These are phyloP conservation scores for Trametes coccinea DNA, from an alignment of 768 basidiomycete genomes.

Conservation along the genomic window DNA sequence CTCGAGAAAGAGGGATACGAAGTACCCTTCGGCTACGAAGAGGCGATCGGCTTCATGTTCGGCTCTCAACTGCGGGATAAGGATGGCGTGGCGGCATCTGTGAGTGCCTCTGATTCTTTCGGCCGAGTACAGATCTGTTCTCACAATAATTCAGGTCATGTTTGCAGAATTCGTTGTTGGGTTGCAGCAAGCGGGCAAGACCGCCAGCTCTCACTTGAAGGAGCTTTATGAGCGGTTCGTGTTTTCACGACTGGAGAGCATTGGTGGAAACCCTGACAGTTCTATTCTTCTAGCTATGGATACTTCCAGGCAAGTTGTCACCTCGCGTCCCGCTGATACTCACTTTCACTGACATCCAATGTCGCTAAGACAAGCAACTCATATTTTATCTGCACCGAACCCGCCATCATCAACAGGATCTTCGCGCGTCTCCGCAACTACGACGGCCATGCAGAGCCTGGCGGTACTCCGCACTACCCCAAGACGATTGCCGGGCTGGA, in stretches of 20 bases:
- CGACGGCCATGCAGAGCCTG: slow-evolving; percentile 35
- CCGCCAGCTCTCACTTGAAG: slow-evolving; percentile 57
- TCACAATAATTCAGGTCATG: slow-evolving; percentile 43
- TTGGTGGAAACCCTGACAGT: background rate
- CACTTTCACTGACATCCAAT: background rate
- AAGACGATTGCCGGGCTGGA: slow-evolving; percentile 56
- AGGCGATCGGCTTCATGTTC: slow-evolving; percentile 92
- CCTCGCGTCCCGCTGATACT: background rate
- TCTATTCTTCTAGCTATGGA: slow-evolving; percentile 56
- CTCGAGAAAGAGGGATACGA: slow-evolving; percentile 67
- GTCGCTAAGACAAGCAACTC: slow-evolving; percentile 69
- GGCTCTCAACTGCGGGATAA: slow-evolving; percentile 80
- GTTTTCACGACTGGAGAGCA: too few species aligned
- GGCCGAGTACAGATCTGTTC: background rate
- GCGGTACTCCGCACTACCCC: slow-evolving; percentile 52
- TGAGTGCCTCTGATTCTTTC: slow-evolving; percentile 33
- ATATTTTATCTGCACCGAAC: slow-evolving; percentile 76
- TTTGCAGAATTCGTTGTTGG: slow-evolving; percentile 68
- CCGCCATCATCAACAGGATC: slow-evolving; percentile 63
- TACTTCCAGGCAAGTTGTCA: slow-evolving; percentile 62
- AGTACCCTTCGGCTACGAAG: slow-evolving; percentile 80
- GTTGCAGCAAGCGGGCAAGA: slow-evolving; percentile 52
- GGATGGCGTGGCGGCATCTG: slow-evolving; percentile 83
- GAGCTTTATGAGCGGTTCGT: slow-evolving; percentile 58
- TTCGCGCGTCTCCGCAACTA: slow-evolving; percentile 67